A percentile compares a stretch with the other conserved stretches of the same genome.
Conservation (phyloP, 345 rosid species). For the Lumnitzera racemosa region DNA sequence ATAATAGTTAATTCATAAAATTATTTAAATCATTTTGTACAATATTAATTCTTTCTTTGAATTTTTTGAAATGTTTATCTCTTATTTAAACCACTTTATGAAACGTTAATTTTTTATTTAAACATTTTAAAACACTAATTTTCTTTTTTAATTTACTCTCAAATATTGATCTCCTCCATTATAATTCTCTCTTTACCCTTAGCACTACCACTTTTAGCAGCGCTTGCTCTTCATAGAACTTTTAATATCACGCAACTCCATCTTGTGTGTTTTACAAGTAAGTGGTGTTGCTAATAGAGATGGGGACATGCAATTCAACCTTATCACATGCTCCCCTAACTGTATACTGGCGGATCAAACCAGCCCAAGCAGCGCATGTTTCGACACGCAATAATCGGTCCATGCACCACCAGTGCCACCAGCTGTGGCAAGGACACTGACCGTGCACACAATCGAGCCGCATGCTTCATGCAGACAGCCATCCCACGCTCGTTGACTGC, state of each 20-base stretch:
- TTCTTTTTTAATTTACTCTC: too few relatives aligned
- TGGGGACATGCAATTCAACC: conserved; percentile 25
- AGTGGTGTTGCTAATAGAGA: conserved; percentile 16
- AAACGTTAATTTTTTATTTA: too few relatives aligned
- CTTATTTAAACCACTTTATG: too few relatives aligned
- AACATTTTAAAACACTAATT: too few relatives aligned
- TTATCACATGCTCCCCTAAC: conserved; percentile 17
- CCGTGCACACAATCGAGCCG: conserved; percentile 27
- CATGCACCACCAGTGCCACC: not conserved
- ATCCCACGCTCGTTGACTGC: conserved; percentile 19
- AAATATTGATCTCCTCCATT: too few relatives aligned
- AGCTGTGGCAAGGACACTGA: conserved; percentile 8
- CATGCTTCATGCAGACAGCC: conserved; percentile 19
- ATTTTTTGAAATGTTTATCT: too few relatives aligned
- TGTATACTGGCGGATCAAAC: conserved; percentile 22
- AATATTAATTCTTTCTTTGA: too few relatives aligned
- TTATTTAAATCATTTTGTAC: too few relatives aligned
- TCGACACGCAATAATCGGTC: conserved; percentile 21
- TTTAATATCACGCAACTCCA: conserved; percentile 9
- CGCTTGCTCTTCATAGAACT: not conserved
- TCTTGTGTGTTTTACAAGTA: not conserved
- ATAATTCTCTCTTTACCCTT: too few relatives aligned
- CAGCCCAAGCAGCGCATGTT: conserved; percentile 23
- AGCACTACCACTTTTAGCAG: conserved; percentile 2
- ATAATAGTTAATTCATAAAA: too few relatives aligned